Base-by-base conservation (phyloP, 2,329 filamentous ascomycete genomes). In the Xylaria sp. region DNA sequence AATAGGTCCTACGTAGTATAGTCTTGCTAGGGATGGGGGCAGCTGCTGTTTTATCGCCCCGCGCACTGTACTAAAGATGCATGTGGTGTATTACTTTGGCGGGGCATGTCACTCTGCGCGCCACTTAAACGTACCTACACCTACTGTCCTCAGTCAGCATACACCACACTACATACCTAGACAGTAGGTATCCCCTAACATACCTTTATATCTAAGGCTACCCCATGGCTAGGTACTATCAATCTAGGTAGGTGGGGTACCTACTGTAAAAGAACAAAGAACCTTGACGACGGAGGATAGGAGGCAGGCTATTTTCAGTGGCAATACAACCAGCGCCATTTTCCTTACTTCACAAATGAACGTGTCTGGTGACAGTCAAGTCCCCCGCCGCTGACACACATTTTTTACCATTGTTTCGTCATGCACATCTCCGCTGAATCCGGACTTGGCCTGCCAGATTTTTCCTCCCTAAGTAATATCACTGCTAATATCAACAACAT, bases 31-130 rank as follows among this genome's bases (percentile, higher is more conserved):
- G 18, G 44, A 47, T 58, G 68, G 69, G 69, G 65, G n/a, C 21
- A 21, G 37, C n/a, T 40, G 18, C 59, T 54, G 42, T 68, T 55
- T 68, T 60, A 57, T 62, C 37, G 54, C 23, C 54, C 54, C 42
- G 59, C 59, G 58, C 59, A 69, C 58, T 65, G 61, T 63, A 70
- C 66, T 16, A 40, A 40, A 13, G 35, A n/a, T 35, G 32, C 8
- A 35, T 35, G 32, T 35, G 32, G 32, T 63, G 60, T 62, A 71
- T 66, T 64, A 63, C 59, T 55, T 59, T 60, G 69, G 69, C 69
- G 69, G 69, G 69, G 69, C 55, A 55, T 32, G 32, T 59, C 54
- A 50, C 48, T 27, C 50, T 51, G 27, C 13, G n/a, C 27, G 18
- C 42, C 47, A 50, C 47, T 27, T 9, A 12, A 50, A 3, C 10